Evolutionary conservation across 768 basidiomycete species (phyloP), one percentile per base, ranked within the genome.

Genomic region (Lyophyllum decastes): DNA sequence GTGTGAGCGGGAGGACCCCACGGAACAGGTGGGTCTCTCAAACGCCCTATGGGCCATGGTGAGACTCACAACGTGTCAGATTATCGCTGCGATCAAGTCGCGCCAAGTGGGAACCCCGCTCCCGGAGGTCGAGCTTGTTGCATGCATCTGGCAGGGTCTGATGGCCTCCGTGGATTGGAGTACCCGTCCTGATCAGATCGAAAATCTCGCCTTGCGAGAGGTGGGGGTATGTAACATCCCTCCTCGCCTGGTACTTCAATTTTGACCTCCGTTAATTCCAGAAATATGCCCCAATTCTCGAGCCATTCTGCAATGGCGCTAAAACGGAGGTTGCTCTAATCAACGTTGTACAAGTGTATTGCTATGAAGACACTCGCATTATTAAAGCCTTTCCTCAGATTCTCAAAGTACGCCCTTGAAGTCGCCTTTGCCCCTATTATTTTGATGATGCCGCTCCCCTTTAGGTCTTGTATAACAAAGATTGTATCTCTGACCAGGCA

Each of bases 371-470:
- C 68, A 95, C 94, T 24, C 90, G 92, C 56, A 83, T 96, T 68
- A 95, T 95, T 75, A 95, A 95, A 71, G 82, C 94, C 8, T 98
- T 99, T 81, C 89, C 94, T 47, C 92, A 95, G 68, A 90, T 98
- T 71, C 81, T 99, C 61, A 97, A 98, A 81, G 94, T 83, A 52
- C 26, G 68, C 49, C 52, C 43, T 8, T 34, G 21, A 25, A 30
- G 8, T 51, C 38, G 24, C 27, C 48, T 35, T n/a, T 27, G 16
- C 27, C 54, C 47, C n/a, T 27, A 12, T 17, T 49, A 12, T 17
- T 49, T 48, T 62, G 25, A 55, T 16, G 30, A 38, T 27, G 33
- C 22, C 41, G 7, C 9, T 26, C 0, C 26, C 19, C 40, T 44
- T n/a, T 43, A 94, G 92, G 89, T 95, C 65, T 80, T 98, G 72